Evolutionary conservation across 2,329 filamentous ascomycete genomes (phyloP).

Genomic region (Claviceps pazoutovae): DNA sequence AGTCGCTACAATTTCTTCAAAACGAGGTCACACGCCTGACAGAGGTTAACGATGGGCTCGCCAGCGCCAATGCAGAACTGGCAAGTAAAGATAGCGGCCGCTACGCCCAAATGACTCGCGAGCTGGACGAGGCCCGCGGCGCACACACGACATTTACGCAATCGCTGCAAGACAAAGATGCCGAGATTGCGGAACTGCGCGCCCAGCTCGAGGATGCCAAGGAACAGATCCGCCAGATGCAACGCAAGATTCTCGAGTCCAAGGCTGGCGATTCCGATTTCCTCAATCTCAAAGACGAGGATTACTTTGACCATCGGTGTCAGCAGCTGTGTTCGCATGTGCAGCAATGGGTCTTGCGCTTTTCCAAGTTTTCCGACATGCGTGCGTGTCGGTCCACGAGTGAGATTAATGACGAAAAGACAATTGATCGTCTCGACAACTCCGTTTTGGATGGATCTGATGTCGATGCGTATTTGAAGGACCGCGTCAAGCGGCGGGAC

Average conservation of each 20-base stretch:
- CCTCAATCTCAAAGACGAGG: constrained; percentile 70
- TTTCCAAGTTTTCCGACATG: constrained; percentile 95
- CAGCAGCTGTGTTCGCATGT: constrained; percentile 92
- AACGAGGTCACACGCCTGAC: constrained; percentile 68
- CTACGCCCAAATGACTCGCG: constrained; percentile 49
- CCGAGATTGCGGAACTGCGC: constrained; percentile 65
- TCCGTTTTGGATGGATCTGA: constrained; percentile 87
- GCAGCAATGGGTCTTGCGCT: constrained; percentile 93
- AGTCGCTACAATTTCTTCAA: constrained; percentile 65
- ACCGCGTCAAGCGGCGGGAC: constrained; percentile 78
- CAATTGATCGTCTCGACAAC: constrained; percentile 88
- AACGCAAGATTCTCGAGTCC: constrained; percentile 39
- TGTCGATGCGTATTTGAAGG: constrained; percentile 73
- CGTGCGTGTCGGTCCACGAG: constrained; percentile 69
- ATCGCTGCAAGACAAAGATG: constrained; percentile 66
- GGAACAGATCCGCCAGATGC: constrained; percentile 39
- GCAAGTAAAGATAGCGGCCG: constrained; percentile 62
- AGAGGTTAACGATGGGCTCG: constrained; percentile 69
- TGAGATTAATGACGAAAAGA: constrained; percentile 82
- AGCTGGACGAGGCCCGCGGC: constrained; percentile 54
- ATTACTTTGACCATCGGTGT: constrained; percentile 89
- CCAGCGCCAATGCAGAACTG: constrained; percentile 63
- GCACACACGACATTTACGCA: constrained; percentile 49
- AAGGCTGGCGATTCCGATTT: constrained; percentile 56
- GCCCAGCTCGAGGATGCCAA: constrained; percentile 63